These are phyloP conservation scores for Cyberlindnera euphorbiiphila DNA, from an alignment of 805 yeast genomes.

Conservation along the genomic window DNA sequence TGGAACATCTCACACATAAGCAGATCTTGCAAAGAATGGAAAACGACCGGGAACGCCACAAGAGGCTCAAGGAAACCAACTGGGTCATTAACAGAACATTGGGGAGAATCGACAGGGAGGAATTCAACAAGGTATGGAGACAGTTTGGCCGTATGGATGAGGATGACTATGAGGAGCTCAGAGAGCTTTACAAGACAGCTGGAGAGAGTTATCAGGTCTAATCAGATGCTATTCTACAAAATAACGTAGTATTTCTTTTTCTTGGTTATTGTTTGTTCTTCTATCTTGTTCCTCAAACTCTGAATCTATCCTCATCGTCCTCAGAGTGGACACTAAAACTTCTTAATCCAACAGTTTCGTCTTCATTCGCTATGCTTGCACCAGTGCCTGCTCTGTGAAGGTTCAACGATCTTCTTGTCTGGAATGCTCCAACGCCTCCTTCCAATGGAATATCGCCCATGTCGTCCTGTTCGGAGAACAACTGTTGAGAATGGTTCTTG, in stretches of 20 bases:
- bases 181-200: conserved; percentile 53
- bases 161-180: conserved; percentile 47
- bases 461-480: conserved; percentile 46
- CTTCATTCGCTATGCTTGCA: conserved; percentile 33
- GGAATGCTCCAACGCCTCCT: conserved; percentile 74
- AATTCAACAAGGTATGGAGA: conserved; percentile 47
- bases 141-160: conserved; percentile 34
- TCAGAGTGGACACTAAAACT: conserved; percentile 43
- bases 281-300: conserved; percentile 17
- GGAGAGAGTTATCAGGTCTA: conserved; percentile 41
- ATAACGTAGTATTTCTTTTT: no score
- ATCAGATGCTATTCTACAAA: neutral
- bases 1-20: conserved; percentile 31
- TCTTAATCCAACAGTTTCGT: conserved; percentile 51
- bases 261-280: neutral
- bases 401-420: conserved; percentile 76
- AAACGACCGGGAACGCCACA: conserved; percentile 88
- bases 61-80: conserved; percentile 72
- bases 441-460: conserved; percentile 76
- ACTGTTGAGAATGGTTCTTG: conserved; percentile 36
- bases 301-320: conserved; percentile 31
- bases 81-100: conserved; percentile 64
- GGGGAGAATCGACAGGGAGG: conserved; percentile 37
- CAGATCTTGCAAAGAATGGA: conserved; percentile 80
- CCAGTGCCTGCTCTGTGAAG: conserved; percentile 39